These are phyloP conservation scores for Drechslerella dactyloides DNA, from an alignment of 2,329 filamentous ascomycete genomes.

Conservation along the genomic window DNA sequence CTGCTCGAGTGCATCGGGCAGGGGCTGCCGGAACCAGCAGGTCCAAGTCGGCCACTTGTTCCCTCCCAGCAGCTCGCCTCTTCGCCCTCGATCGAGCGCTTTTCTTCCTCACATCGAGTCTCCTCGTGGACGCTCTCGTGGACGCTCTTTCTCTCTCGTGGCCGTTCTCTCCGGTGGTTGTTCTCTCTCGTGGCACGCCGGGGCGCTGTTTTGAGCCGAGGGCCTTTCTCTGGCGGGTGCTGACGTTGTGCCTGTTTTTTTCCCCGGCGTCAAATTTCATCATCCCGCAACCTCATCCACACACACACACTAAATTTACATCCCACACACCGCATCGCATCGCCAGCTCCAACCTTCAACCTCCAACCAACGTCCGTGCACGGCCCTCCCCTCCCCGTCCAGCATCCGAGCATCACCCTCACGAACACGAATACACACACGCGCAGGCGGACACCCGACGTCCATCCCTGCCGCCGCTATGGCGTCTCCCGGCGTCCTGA, in stretches of 20 bases:
- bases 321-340: neutral
- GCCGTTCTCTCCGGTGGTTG: no score
- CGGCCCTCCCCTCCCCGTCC: neutral
- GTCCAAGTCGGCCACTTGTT: constrained; percentile 42
- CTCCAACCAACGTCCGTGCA: neutral
- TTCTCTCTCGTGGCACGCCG: no score
- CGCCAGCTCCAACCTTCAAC: neutral
- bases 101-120: no score
- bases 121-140: neutral
- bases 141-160: no score
- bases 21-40: constrained; percentile 30
- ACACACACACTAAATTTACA: neutral
- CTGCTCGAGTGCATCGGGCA: neutral
- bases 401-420: neutral
- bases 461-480: no score
- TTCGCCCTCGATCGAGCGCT: neutral
- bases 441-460: no score
- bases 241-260: neutral
- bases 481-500: no score
- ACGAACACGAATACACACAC: neutral
- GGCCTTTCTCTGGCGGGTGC: neutral
- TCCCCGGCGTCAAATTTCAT: neutral
- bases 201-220: no score
- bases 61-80: neutral
- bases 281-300: no score